These are phyloP conservation scores for Bondarzewia mesenterica DNA, from an alignment of 1,284 basidiomycete species.

Conservation along the genomic window DNA sequence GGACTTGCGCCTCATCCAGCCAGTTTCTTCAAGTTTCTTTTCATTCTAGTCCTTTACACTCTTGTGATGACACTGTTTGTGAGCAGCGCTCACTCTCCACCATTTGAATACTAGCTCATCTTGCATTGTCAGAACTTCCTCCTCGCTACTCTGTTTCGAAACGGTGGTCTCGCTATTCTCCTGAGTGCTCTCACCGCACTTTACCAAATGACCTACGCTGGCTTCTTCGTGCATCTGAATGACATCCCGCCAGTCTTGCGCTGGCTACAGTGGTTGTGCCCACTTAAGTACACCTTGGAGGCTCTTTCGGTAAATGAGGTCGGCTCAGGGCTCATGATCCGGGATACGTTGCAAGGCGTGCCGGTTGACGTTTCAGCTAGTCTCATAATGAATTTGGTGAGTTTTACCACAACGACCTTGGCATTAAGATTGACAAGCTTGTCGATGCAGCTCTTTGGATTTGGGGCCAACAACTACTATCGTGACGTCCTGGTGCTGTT, in stretches of 20 bases:
- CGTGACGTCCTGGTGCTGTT: slow-evolving; percentile 81
- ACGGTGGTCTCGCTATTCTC: slow-evolving; percentile 85
- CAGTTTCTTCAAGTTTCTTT: slow-evolving; percentile 30
- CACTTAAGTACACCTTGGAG: slow-evolving; percentile 71
- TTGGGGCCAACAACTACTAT: slow-evolving; percentile 70
- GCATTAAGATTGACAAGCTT: background rate
- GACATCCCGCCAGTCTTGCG: slow-evolving; percentile 77
- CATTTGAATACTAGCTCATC: background rate
- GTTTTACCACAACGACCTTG: slow-evolving; percentile 18
- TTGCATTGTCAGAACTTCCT: slow-evolving; percentile 67
- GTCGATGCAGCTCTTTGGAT: slow-evolving; percentile 69
- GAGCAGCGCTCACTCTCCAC: slow-evolving; percentile 21
- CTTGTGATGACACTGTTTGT: slow-evolving; percentile 81
- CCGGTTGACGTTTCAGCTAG: slow-evolving; percentile 70
- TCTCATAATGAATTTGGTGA: slow-evolving; percentile 75
- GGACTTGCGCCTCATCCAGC: slow-evolving; percentile 53
- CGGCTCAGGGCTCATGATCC: slow-evolving; percentile 74
- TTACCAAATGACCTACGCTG: slow-evolving; percentile 81
- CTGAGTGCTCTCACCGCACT: slow-evolving; percentile 69
- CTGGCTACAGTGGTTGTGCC: slow-evolving; percentile 80
- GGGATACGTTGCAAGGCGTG: slow-evolving; percentile 74
- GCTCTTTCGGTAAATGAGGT: slow-evolving; percentile 87
- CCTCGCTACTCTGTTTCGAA: slow-evolving; percentile 70
- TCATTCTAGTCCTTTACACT: slow-evolving; percentile 43
- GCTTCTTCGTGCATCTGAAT: slow-evolving; percentile 78